These are phyloP conservation scores for Microcera coccophila DNA, from an alignment of 2,329 filamentous ascomycete species.

Conservation along the genomic window DNA sequence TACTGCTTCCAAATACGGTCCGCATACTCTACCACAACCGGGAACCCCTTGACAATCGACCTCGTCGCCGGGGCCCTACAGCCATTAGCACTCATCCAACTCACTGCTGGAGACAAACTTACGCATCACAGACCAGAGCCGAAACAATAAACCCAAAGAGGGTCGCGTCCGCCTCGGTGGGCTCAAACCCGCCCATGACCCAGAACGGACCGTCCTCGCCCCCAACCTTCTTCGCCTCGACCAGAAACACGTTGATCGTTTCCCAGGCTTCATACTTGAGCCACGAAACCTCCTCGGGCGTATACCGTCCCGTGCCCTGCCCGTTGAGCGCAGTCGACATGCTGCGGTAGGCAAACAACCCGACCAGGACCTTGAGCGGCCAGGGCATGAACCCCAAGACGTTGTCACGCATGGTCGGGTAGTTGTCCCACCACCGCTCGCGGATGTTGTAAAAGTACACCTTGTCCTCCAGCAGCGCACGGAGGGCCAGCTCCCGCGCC, in stretches of 20 bases:
- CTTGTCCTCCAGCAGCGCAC: conserved; percentile 57
- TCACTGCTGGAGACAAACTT: conserved; percentile 28
- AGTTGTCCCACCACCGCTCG: conserved; percentile 59
- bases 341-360: conserved; percentile 45
- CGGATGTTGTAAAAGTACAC: conserved; percentile 53
- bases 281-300: conserved; percentile 43
- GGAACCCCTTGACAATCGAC: conserved; percentile 42
- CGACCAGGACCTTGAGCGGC: conserved; percentile 48
- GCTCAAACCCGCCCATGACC: conserved; percentile 49
- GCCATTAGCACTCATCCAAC: not conserved
- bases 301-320: conserved; percentile 53
- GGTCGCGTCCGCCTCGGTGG: conserved; percentile 54
- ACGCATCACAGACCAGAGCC: conserved; percentile 51
- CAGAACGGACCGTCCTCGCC: conserved; percentile 45
- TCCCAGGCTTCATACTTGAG: conserved; percentile 53
- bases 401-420: conserved; percentile 53
- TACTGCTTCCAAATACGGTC: conserved; percentile 51
- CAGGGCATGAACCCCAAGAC: conserved; percentile 48
- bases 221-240: conserved; percentile 28
- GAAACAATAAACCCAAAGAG: conserved; percentile 56
- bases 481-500: conserved; percentile 49
- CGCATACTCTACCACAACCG: conserved; percentile 53
- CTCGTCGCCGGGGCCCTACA: conserved; percentile 45
- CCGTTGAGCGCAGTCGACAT: conserved; percentile 45
- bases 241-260: conserved; percentile 43